These are phyloP conservation scores for Phytophthora tentaculata DNA, from an alignment of 352 stramenopile species.

Conservation along the genomic window DNA sequence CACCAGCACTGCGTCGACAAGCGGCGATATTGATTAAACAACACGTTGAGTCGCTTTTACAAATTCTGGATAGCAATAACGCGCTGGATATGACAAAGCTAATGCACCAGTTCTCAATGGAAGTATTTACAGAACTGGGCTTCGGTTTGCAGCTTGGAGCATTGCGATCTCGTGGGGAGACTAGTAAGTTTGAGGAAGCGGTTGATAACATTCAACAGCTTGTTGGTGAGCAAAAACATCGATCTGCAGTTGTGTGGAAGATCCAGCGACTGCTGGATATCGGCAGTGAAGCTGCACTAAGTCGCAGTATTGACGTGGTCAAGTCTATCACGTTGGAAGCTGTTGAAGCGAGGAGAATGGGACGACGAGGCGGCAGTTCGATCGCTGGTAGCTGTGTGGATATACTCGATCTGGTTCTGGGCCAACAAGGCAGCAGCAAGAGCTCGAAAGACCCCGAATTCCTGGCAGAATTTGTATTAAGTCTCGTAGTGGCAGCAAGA, in stretches of 20 bases:
- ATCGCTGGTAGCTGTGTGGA: constrained; percentile 22
- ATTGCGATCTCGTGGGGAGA: constrained; percentile 11
- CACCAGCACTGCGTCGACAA: constrained; percentile 41
- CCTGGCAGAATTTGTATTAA: constrained; percentile 74
- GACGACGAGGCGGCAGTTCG: constrained; percentile 7
- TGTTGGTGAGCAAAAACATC: constrained; percentile 20
- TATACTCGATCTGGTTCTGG: constrained; percentile 29
- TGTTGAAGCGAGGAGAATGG: constrained; percentile 25
- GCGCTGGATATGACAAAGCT: constrained; percentile 40
- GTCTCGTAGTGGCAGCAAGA: constrained; percentile 69
- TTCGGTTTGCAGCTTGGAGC: constrained; percentile 36
- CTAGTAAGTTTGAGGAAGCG: constrained; percentile 27
- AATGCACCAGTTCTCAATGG: constrained; percentile 32
- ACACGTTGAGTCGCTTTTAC: constrained; percentile 33
- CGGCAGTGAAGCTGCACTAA: constrained; percentile 38
- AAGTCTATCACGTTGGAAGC: constrained; percentile 22
- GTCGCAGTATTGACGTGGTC: constrained; percentile 29
- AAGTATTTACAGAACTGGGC: constrained; percentile 42
- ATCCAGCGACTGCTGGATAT: constrained; percentile 38
- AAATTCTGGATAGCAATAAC: constrained; percentile 23
- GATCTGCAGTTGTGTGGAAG: constrained; percentile 39
- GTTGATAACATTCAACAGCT: constrained; percentile 26
- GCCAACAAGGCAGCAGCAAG: constrained; percentile 27
- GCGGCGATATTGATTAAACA: constrained; percentile 39
- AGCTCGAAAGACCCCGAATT: constrained; percentile 20